Base-by-base conservation (phyloP, 2,329 filamentous ascomycete genomes). In the Aspergillus caelatus region DNA sequence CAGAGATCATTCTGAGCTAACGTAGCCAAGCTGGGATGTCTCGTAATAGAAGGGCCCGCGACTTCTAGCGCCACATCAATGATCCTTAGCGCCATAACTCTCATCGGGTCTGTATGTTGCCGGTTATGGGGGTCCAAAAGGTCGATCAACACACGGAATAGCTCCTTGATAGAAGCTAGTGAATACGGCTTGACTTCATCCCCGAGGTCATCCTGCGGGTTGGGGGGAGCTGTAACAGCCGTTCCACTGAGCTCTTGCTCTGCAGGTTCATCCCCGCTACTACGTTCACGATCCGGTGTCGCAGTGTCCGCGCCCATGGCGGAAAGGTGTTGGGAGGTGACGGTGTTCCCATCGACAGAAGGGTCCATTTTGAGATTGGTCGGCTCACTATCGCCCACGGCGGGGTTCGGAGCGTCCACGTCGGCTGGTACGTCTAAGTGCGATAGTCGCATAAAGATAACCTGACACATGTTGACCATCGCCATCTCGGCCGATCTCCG, bases 401-500 rank as follows among this genome's bases (percentile, higher is more conserved):
- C 84, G 69, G 86, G 86, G 61, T 93, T 90, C 62, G 91, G 78
- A 4, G 86, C 86, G 41, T 89, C 86, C 8, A 86, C 79, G 65
- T 91, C 88, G 43, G 90, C 86, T 74, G 94, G 90, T 54, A 91
- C 85, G 71, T 96, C 92, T 9, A 98, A 82, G 67, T 94, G 89
- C 77, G 96, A 97, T 58, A 99, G 81, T 64, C 96, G 89, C 77
- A 94, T 91, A 75, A 99, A 99, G 72, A 99, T 97, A 68, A 97
- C 93, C 79, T 99, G 95, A 75, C 95, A 98, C 95, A 99, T 99
- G 69, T 93, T 92, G 53, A 98, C 92, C 94, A 99, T 97, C 60
- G 93, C 91, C 74, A 96, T 95, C 79, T 99, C 95, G 2, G 95
- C 95, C 23, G 94, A 96, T 67, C 94, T 87, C 67, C 94, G 88